These are phyloP conservation scores for Raffaelea arxii DNA, from an alignment of 2,329 filamentous ascomycete genomes.

Conservation along the genomic window DNA sequence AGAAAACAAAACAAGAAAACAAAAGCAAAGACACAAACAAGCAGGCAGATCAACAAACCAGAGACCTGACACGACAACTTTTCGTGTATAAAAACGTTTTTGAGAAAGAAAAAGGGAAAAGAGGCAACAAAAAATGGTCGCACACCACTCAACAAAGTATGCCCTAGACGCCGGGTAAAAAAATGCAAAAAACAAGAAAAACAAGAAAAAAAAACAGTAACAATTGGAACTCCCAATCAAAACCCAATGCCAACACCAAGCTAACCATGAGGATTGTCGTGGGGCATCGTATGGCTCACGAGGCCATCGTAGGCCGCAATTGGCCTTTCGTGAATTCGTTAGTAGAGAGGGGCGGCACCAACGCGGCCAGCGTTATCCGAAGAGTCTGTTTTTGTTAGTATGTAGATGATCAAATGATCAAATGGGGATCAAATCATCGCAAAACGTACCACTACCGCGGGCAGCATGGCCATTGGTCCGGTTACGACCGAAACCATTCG, in stretches of 20 bases:
- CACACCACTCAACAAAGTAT: too few relatives aligned
- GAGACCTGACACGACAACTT: background rate
- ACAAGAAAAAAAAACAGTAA: background rate
- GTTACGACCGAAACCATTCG: conserved; percentile 42
- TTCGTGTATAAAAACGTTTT: too few relatives aligned
- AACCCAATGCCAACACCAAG: background rate
- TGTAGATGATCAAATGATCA: background rate
- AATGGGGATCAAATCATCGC: too few relatives aligned
- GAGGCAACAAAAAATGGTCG: background rate
- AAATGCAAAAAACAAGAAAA: background rate
- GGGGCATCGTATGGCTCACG: background rate
- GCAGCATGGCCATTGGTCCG: conserved; percentile 52
- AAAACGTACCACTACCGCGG: conserved; percentile 45
- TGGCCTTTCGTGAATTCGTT: background rate
- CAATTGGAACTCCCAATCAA: background rate
- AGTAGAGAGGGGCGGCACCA: conserved; percentile 5
- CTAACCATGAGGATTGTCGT: background rate
- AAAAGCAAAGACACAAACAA: too few relatives aligned
- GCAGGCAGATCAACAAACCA: background rate
- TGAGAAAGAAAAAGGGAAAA: background rate
- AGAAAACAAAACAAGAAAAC: background rate
- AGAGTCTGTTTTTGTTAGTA: conserved; percentile 5
- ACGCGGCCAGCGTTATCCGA: conserved; percentile 9
- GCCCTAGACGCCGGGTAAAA: background rate
- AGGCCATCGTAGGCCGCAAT: background rate